A percentile compares a stretch with the other conserved stretches of the same genome.
These are phyloP conservation scores for Teratosphaeria gauchensis DNA, from an alignment of 2,329 filamentous ascomycete species.

Conservation along the genomic window DNA sequence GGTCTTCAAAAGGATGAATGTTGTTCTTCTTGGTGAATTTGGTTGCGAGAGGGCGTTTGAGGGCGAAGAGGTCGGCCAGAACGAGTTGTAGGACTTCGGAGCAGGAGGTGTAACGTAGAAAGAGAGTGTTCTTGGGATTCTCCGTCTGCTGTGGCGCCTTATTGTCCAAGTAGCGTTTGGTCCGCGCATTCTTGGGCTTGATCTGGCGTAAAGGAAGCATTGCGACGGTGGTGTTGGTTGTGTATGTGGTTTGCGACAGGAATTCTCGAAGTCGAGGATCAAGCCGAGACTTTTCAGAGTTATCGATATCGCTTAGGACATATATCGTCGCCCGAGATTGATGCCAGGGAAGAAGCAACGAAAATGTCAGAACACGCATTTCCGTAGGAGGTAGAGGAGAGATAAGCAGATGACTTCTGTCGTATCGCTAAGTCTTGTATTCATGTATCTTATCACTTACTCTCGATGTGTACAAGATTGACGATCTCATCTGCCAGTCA, in stretches of 20 bases:
- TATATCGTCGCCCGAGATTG: neutral
- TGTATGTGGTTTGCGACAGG: neutral
- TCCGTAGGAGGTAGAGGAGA: neutral
- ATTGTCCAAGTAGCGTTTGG: constrained; percentile 89
- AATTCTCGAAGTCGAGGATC: neutral
- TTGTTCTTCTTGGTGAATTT: constrained; percentile 97
- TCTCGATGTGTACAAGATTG: neutral
- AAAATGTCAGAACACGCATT: neutral
- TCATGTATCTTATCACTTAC: neutral
- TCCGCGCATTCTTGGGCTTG: constrained; percentile 66
- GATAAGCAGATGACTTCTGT: neutral
- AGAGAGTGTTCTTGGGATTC: constrained; percentile 80
- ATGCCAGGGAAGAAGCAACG: neutral
- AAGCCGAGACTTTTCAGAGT: neutral
- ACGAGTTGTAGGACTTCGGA: constrained; percentile 75
- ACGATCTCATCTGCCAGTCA: neutral
- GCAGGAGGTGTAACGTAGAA: constrained; percentile 79
- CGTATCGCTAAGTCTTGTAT: neutral
- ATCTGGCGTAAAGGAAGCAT: constrained; percentile 49
- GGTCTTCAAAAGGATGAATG: constrained; percentile 88
- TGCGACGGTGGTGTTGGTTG: neutral
- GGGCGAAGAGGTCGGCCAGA: constrained; percentile 70
- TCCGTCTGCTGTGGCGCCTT: constrained; percentile 81
- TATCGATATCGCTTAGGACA: neutral
- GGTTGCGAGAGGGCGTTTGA: constrained; percentile 76